These are phyloP conservation scores for Porphyrellus cyaneotinctus DNA, from an alignment of 768 basidiomycete genomes.

Conservation along the genomic window DNA sequence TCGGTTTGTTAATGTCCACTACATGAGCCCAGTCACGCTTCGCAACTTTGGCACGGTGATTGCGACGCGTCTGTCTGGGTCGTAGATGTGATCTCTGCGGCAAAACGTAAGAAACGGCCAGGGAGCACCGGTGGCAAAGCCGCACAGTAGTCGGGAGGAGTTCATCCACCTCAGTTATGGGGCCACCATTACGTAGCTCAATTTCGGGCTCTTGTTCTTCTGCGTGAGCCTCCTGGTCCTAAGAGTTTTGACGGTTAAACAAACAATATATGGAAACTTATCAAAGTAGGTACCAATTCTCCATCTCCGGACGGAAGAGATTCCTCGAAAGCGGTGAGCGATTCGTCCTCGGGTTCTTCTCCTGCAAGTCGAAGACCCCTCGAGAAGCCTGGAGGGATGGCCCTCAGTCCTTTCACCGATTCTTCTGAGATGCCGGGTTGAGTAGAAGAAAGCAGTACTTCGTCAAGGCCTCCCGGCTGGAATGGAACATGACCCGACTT, in stretches of 20 bases:
- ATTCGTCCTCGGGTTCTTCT: conserved; percentile 48
- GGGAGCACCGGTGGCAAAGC: not conserved
- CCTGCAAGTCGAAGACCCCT: conserved; percentile 73
- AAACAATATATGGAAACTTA: conserved; percentile 6
- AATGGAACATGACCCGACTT: conserved; percentile 94
- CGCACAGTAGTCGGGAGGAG: conserved; percentile 63
- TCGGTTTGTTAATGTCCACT: conserved; percentile 87
- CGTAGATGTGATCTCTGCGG: conserved; percentile 55
- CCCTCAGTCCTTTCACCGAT: conserved; percentile 45
- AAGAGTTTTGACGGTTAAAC: conserved; percentile 23
- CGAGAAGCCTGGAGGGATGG: conserved; percentile 76
- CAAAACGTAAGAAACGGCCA: conserved; percentile 5
- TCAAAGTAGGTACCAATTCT: conserved; percentile 14
- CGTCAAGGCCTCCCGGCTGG: conserved; percentile 88
- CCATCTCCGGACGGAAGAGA: conserved; percentile 5
- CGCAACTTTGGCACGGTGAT: conserved; percentile 46
- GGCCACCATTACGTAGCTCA: conserved; percentile 13
- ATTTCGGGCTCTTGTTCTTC: conserved; percentile 24
- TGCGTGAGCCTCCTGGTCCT: conserved; percentile 20
- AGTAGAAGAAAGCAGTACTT: conserved; percentile 37
- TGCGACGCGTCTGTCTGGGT: conserved; percentile 43
- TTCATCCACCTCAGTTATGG: conserved; percentile 63
- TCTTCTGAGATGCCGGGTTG: conserved; percentile 37
- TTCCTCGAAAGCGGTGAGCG: conserved; percentile 32
- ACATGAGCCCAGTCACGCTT: conserved; percentile 99